phyloP scores from a whole-genome alignment of 495 filamentous ascomycete genomes.

The Penicillium coffeae region DNA sequence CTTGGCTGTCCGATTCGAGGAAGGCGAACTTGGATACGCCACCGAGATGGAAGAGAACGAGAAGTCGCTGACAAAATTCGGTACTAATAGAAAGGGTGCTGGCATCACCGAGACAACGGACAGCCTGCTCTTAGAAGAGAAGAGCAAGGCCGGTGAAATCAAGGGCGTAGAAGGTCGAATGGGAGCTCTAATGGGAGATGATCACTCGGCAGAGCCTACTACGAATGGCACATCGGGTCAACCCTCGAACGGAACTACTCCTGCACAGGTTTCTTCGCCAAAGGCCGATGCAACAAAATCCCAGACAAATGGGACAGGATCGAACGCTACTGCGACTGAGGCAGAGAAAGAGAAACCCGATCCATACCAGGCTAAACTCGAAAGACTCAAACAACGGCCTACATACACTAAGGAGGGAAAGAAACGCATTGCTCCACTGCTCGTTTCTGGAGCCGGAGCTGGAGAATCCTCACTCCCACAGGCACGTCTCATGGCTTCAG shows the following conservation, averaged over 20 bases:
- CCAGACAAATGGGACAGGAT: conserved; percentile 38
- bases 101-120: conserved; percentile 89
- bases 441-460: conserved; percentile 79
- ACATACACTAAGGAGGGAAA: conserved; percentile 96
- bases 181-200: conserved; percentile 96
- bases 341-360: conserved; percentile 58
- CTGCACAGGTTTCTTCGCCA: conserved; percentile 34
- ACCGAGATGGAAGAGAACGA: conserved; percentile 83
- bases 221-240: conserved; percentile 41
- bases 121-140: conserved; percentile 80
- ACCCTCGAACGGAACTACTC: conserved; percentile 41
- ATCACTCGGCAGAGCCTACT: conserved; percentile 18
- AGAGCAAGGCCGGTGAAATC: conserved; percentile 84
- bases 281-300: conserved; percentile 33
- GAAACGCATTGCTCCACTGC: conserved; percentile 86
- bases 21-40: conserved; percentile 69
- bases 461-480: conserved; percentile 86
- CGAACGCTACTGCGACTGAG: conserved; percentile 38
- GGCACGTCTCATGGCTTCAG: conserved; percentile 71
- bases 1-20: conserved; percentile 67
- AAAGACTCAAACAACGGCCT: conserved; percentile 80
- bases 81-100: conserved; percentile 76
- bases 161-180: conserved; percentile 89
- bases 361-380: conserved; percentile 62
- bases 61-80: conserved; percentile 86